phyloP scores from a whole-genome alignment of 495 filamentous ascomycete genomes.

The Mytilinidion resinicola region DNA sequence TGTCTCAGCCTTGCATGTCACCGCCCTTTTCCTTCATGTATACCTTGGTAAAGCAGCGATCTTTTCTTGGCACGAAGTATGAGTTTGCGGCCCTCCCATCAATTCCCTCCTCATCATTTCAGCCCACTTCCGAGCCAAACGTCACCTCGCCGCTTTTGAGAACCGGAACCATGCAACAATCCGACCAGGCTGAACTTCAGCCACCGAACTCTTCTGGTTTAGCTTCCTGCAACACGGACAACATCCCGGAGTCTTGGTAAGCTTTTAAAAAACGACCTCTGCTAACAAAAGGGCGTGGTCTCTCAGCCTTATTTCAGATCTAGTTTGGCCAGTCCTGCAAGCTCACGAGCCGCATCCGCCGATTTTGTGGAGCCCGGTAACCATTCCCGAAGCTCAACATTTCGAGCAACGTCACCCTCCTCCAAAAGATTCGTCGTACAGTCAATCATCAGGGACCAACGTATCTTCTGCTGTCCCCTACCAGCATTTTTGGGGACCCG shows the following conservation, averaged over 20 bases:
- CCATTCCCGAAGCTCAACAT: no score
- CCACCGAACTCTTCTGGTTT: background rate
- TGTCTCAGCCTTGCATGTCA: background rate
- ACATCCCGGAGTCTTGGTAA: conserved; percentile 8
- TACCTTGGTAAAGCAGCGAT: background rate
- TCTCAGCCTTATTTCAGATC: no score
- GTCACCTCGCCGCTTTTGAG: background rate
- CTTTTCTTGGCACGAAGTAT: background rate
- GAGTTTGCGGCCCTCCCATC: background rate
- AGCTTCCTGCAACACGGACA: conserved; percentile 2
- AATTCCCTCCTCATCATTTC: background rate
- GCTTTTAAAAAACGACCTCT: conserved; percentile 16
- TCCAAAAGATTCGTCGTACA: no score
- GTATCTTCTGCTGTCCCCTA: no score
- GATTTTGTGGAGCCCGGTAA: no score
- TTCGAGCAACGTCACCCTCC: no score
- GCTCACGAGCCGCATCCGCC: no score
- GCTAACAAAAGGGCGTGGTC: conserved; percentile 22
- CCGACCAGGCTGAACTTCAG: background rate
- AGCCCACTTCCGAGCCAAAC: background rate
- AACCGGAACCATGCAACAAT: background rate
- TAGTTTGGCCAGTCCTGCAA: no score
- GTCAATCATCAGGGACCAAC: no score
- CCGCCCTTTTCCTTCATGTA: background rate
- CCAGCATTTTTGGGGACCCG: no score